These are phyloP conservation scores for Houttuynia cordata DNA, from an alignment of 164 flowering plant genomes.

Conservation along the genomic window DNA sequence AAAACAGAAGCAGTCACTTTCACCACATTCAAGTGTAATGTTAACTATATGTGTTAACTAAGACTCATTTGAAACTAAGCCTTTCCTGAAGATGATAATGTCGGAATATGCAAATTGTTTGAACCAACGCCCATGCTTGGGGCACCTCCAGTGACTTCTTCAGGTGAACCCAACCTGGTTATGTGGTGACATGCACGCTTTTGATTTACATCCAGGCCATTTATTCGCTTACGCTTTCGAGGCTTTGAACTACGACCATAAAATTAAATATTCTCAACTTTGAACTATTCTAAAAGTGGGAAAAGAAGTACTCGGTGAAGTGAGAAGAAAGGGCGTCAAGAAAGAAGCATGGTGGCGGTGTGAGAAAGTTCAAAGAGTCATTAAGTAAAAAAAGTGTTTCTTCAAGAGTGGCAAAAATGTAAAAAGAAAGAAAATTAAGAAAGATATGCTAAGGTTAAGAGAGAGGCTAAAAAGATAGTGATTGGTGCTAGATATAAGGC, in stretches of 20 bases:
- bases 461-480: no score
- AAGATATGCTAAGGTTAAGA: no score
- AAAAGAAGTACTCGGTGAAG: no score
- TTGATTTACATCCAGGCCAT: constrained; percentile 19
- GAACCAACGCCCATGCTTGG: constrained; percentile 37
- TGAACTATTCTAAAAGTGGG: no score
- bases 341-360: no score
- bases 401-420: no score
- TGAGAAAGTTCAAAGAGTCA: no score
- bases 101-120: constrained; percentile 8
- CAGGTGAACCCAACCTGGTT: constrained; percentile 25
- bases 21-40: background rate
- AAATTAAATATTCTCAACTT: background rate
- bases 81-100: constrained; percentile 4
- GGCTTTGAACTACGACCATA: constrained; percentile 43
- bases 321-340: no score
- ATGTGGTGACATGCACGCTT: constrained; percentile 36
- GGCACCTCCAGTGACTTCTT: constrained; percentile 22
- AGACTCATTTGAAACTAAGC: constrained; percentile 3
- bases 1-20: background rate
- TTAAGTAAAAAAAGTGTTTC: no score
- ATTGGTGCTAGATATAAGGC: no score
- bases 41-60: no score
- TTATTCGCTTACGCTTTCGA: constrained; percentile 32
- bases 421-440: no score